Percentiles rank a stretch among this genome's conserved stretches.
Conservation (phyloP, 768 basidiomycete species). For the Hebeloma cylindrosporum region DNA sequence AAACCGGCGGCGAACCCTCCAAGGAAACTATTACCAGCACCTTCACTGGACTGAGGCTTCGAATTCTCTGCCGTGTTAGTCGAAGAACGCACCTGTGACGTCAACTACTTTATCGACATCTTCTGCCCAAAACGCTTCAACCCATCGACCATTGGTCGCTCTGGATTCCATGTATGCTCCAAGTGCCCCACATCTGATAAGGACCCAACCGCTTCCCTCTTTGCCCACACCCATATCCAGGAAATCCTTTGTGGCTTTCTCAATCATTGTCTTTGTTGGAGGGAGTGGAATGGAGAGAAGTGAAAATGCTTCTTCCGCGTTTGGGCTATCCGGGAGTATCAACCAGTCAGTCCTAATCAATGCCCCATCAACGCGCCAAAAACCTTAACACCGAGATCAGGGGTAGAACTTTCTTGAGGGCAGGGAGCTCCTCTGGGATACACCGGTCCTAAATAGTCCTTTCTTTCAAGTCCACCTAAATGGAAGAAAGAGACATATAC, state of each 20-base stretch:
- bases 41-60: conserved; percentile 36
- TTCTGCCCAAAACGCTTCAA: conserved; percentile 72
- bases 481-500: neutral
- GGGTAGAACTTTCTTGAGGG: conserved; percentile 58
- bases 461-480: neutral
- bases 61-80: conserved; percentile 1
- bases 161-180: conserved; percentile 65
- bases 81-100: conserved; percentile 62
- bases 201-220: conserved; percentile 52
- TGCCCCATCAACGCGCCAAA: conserved; percentile 6
- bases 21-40: conserved; percentile 89
- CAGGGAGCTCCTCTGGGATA: conserved; percentile 73
- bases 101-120: conserved; percentile 61
- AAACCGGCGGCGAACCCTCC: conserved; percentile 83
- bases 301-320: conserved; percentile 78
- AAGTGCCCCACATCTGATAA: conserved; percentile 73
- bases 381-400: conserved; percentile 70
- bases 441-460: conserved; percentile 60
- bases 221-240: conserved; percentile 58
- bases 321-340: conserved; percentile 70
- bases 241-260: conserved; percentile 65
- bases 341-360: conserved; percentile 1
- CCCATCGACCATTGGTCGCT: conserved; percentile 50
- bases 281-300: conserved; percentile 57
- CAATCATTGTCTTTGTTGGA: conserved; percentile 52